Evolutionary conservation across 2,329 filamentous ascomycete genomes (phyloP).

Genomic region (Fusarium cyanostomum): DNA sequence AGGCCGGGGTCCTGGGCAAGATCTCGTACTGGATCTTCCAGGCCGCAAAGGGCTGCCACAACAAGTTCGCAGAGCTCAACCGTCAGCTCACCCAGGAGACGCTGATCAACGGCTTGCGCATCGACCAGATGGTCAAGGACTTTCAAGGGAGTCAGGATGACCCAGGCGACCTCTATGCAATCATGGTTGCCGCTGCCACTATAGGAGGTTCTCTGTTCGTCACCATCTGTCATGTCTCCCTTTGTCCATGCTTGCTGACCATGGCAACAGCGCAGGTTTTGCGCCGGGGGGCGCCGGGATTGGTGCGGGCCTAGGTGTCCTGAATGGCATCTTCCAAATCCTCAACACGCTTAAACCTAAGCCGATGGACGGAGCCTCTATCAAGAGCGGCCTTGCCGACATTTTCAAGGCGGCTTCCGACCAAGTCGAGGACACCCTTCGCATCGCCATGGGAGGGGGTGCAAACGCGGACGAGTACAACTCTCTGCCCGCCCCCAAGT

Average conservation of each 20-base stretch:
- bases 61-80: conserved; percentile 5
- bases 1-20: background rate
- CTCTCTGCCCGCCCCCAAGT: conserved; percentile 5
- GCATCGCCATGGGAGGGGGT: conserved; percentile 10
- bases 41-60: conserved; percentile 15
- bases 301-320: background rate
- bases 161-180: background rate
- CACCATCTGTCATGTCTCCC: rapidly evolving
- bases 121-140: conserved; percentile 7
- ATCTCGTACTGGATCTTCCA: conserved; percentile 26
- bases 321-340: conserved; percentile 5
- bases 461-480: background rate
- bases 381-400: background rate
- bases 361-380: no score
- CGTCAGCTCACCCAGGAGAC: background rate
- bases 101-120: background rate
- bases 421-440: background rate
- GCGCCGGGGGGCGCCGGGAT: background rate
- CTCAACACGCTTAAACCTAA: no score
- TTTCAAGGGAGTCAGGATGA: conserved; percentile 3
- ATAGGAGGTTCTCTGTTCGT: conserved; percentile 10
- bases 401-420: background rate
- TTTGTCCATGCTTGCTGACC: rapidly evolving
- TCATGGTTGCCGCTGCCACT: conserved; percentile 4
- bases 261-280: background rate